A percentile compares a stretch with the other conserved stretches of the same genome.
Evolutionary conservation across 306 rosid genomes (phyloP).

Genomic region (Quercus robur): DNA sequence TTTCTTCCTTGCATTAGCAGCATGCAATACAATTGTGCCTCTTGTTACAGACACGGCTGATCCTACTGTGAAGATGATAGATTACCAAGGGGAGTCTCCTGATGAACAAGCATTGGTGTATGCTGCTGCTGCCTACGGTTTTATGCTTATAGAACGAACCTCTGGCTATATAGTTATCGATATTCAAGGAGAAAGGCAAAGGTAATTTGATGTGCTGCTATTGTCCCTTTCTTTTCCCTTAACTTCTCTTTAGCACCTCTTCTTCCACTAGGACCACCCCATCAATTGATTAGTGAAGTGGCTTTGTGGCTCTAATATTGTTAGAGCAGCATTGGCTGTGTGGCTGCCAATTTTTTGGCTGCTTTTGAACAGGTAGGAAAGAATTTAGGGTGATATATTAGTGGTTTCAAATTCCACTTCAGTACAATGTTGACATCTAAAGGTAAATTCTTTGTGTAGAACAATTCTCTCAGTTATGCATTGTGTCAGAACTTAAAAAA

Average conservation of each 20-base stretch:
- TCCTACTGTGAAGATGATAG: constrained; percentile 63
- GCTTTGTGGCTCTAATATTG: not conserved
- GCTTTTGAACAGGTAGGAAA: not conserved
- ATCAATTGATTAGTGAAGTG: not conserved
- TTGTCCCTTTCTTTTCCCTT: constrained; percentile 10
- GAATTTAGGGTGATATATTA: not conserved
- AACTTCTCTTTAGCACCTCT: not conserved
- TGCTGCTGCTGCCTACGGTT: constrained; percentile 95
- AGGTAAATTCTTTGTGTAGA: not conserved
- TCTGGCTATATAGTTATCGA: constrained; percentile 88
- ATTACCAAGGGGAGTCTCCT: constrained; percentile 99
- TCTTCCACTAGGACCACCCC: not conserved
- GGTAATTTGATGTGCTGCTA: constrained; percentile 42
- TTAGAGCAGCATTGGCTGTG: not conserved
- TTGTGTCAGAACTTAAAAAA: no score
- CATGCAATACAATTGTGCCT: constrained; percentile 98
- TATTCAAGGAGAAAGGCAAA: constrained; percentile 68
- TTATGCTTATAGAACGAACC: constrained; percentile 82
- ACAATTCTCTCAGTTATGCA: no score
- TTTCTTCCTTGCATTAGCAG: constrained; percentile 90
- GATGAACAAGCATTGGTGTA: constrained; percentile 93
- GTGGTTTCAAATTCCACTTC: not conserved
- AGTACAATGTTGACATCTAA: not conserved
- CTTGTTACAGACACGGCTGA: constrained; percentile 63
- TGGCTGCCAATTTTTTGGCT: constrained; percentile 2